phyloP scores from a whole-genome alignment of 176 grass and related monocot genomes.

The Lolium rigidum region DNA sequence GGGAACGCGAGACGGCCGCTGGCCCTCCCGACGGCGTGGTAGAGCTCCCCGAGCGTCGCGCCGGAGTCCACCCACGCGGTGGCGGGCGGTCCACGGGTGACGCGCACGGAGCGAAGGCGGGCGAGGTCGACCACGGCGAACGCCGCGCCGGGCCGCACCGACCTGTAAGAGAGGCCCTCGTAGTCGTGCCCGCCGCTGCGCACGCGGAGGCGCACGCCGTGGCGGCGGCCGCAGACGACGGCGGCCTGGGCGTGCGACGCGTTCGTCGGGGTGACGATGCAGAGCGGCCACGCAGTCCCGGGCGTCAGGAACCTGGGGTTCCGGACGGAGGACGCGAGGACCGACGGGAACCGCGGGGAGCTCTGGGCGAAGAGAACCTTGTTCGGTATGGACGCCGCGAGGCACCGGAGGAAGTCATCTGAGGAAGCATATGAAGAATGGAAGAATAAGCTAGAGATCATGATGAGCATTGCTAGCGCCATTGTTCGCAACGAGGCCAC shows the following conservation, averaged over 20 bases:
- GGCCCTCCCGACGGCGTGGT: too few relatives aligned
- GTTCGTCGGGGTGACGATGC: conserved; percentile 52
- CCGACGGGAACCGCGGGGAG: conserved; percentile 44
- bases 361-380: conserved; percentile 6
- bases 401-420: background rate
- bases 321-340: conserved; percentile 51
- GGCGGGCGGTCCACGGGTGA: too few relatives aligned
- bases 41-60: too few relatives aligned
- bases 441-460: background rate
- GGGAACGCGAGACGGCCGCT: too few relatives aligned
- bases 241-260: conserved; percentile 53
- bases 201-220: conserved; percentile 48
- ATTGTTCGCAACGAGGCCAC: too few relatives aligned
- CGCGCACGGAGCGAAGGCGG: too few relatives aligned
- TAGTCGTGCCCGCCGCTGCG: conserved; percentile 71
- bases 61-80: too few relatives aligned
- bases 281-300: conserved; percentile 36
- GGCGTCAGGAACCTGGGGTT: conserved; percentile 58
- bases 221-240: conserved; percentile 52
- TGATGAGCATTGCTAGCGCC: too few relatives aligned
- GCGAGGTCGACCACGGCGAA: background rate
- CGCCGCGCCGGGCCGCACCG: background rate
- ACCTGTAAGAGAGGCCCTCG: background rate
- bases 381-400: background rate
- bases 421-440: background rate